Conservation (phyloP, 768 basidiomycete genomes). For the Amanita molliuscula region DNA sequence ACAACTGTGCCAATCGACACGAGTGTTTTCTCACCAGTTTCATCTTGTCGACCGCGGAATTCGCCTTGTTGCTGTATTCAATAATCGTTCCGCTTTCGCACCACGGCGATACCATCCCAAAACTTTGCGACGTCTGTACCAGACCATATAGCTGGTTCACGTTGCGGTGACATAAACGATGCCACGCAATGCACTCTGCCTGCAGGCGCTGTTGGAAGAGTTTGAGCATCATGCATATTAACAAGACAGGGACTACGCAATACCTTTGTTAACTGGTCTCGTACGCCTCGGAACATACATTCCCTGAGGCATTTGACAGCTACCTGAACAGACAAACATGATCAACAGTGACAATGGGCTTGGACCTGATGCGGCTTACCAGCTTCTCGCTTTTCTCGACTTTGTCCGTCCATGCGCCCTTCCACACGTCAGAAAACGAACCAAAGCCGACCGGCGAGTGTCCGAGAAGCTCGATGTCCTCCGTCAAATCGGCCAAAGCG, state of each 20-base stretch:
- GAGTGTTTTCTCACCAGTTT: neutral
- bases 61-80: slow-evolving; percentile 32
- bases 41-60: neutral
- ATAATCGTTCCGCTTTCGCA: slow-evolving; percentile 49
- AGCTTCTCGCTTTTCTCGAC: slow-evolving; percentile 24
- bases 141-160: slow-evolving; percentile 47
- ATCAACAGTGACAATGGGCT: neutral
- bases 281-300: slow-evolving; percentile 37
- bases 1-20: too few relatives aligned
- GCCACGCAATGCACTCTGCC: slow-evolving; percentile 49
- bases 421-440: slow-evolving; percentile 55
- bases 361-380: slow-evolving; percentile 14
- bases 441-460: slow-evolving; percentile 39
- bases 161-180: slow-evolving; percentile 43
- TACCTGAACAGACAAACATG: slow-evolving; percentile 23
- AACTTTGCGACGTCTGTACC: slow-evolving; percentile 35
- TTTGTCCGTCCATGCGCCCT: slow-evolving; percentile 41
- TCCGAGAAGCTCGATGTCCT: slow-evolving; percentile 39
- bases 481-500: slow-evolving; percentile 43
- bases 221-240: neutral
- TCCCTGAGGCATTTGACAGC: slow-evolving; percentile 49
- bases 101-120: slow-evolving; percentile 62
- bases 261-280: slow-evolving; percentile 41
- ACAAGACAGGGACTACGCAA: neutral
- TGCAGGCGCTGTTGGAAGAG: slow-evolving; percentile 34